A percentile compares a stretch with the other conserved stretches of the same genome.
These are phyloP conservation scores for Zymoseptoria passerinii DNA, from an alignment of 2,329 filamentous ascomycete genomes.

Conservation along the genomic window DNA sequence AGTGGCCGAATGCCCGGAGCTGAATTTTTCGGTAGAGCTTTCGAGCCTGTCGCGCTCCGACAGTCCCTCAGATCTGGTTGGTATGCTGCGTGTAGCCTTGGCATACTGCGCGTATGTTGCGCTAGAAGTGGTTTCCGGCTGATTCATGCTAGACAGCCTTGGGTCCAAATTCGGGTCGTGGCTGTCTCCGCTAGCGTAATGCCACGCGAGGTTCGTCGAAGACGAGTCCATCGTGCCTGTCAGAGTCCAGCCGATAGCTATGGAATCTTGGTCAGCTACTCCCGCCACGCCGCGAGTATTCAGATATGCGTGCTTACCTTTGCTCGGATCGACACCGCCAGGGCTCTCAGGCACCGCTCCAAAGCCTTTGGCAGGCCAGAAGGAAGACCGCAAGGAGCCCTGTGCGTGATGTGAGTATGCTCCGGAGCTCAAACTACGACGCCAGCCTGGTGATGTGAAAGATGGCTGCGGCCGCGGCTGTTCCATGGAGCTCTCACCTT, in stretches of 20 bases:
- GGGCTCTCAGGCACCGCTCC: conserved; percentile 36
- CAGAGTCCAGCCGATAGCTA: conserved; percentile 74
- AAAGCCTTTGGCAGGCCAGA: conserved; percentile 16
- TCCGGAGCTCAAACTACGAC: conserved; percentile 39
- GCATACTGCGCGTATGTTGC: conserved; percentile 4
- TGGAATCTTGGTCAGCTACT: conserved; percentile 2
- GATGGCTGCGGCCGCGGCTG: conserved; percentile 40
- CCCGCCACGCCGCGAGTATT: not conserved
- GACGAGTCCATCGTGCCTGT: conserved; percentile 81
- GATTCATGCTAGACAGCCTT: conserved; percentile 1
- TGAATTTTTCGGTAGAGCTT: conserved; percentile 7
- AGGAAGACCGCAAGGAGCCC: conserved; percentile 14
- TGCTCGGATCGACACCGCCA: conserved; percentile 41
- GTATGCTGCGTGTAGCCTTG: conserved; percentile 5
- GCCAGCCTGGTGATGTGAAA: conserved; percentile 46
- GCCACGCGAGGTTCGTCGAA: conserved; percentile 70
- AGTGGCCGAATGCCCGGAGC: not conserved
- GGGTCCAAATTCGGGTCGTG: conserved; percentile 11
- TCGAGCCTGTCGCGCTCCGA: conserved; percentile 2
- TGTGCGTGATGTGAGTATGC: conserved; percentile 27
- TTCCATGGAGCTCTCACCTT: conserved; percentile 64
- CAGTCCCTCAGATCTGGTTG: conserved; percentile 6
- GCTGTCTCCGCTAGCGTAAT: conserved; percentile 54
- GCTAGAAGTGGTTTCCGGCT: not conserved
- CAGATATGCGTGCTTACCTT: conserved; percentile 34